Conservation (phyloP, 1,139 yeast species). For the Candida glucosophila region DNA sequence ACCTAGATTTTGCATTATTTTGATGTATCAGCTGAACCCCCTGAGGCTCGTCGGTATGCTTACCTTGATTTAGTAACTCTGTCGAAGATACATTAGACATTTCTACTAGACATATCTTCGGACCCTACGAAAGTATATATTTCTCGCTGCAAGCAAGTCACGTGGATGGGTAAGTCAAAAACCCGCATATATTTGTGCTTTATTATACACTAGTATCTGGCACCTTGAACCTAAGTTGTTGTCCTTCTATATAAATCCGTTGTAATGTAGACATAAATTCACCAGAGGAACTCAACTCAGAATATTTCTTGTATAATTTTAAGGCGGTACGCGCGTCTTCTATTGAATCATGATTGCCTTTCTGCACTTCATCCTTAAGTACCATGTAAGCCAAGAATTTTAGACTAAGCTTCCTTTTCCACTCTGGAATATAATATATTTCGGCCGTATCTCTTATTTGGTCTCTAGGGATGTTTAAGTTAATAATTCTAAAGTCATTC, state of each 20-base stretch:
- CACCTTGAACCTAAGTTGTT: constrained; percentile 32
- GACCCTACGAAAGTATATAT: no score
- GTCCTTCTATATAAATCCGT: constrained; percentile 71
- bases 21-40: no score
- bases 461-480: constrained; percentile 72
- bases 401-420: constrained; percentile 73
- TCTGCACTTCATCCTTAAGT: constrained; percentile 70
- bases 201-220: no score
- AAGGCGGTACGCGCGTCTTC: constrained; percentile 93
- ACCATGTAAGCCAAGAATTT: constrained; percentile 81
- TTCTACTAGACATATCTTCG: no score
- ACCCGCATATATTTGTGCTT: no score
- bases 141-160: no score
- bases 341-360: constrained; percentile 91
- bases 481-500: constrained; percentile 89
- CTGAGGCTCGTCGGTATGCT: no score
- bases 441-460: constrained; percentile 90
- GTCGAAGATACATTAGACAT: no score
- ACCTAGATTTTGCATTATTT: no score
- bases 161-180: no score
- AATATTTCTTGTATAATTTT: constrained; percentile 62
- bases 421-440: constrained; percentile 61
- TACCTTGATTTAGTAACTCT: no score
- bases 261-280: constrained; percentile 54
- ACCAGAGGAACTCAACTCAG: constrained; percentile 50